Evolutionary conservation across 805 yeast species (phyloP).

Genomic region (Phaffomyces opuntiae): DNA sequence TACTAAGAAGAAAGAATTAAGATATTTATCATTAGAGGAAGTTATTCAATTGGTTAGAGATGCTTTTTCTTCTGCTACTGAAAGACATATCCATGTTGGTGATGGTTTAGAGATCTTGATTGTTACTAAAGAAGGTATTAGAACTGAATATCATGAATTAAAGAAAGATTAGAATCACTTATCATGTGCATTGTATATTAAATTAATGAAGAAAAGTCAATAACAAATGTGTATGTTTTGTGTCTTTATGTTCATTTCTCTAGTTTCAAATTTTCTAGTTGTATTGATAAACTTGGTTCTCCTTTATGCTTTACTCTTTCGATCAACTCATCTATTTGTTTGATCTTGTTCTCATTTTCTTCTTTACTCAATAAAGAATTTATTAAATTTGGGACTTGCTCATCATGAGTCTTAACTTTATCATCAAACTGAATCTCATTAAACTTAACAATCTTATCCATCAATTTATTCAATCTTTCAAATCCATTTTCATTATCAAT

Average conservation of each 20-base stretch:
- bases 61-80: constrained; percentile 94
- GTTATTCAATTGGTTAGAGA: constrained; percentile 84
- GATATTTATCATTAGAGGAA: constrained; percentile 71
- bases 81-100: constrained; percentile 97
- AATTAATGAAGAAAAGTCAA: too few species aligned
- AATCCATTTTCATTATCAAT: constrained; percentile 5
- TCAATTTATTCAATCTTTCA: constrained; percentile 11
- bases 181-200: neutral
- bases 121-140: constrained; percentile 89
- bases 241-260: neutral
- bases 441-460: constrained; percentile 17
- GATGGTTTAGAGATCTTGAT: constrained; percentile 89
- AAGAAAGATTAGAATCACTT: constrained; percentile 65
- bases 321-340: constrained; percentile 6
- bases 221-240: too few species aligned
- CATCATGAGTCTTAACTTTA: neutral
- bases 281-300: constrained; percentile 2
- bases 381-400: neutral
- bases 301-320: constrained; percentile 1
- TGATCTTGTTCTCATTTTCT: constrained; percentile 1
- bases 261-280: constrained; percentile 1
- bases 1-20: constrained; percentile 48
- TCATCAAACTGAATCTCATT: constrained; percentile 9
- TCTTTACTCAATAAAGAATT: neutral
- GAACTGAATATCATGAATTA: constrained; percentile 74